Conservation (phyloP, 768 basidiomycete species). For the Neoboletus subvelutipes region DNA sequence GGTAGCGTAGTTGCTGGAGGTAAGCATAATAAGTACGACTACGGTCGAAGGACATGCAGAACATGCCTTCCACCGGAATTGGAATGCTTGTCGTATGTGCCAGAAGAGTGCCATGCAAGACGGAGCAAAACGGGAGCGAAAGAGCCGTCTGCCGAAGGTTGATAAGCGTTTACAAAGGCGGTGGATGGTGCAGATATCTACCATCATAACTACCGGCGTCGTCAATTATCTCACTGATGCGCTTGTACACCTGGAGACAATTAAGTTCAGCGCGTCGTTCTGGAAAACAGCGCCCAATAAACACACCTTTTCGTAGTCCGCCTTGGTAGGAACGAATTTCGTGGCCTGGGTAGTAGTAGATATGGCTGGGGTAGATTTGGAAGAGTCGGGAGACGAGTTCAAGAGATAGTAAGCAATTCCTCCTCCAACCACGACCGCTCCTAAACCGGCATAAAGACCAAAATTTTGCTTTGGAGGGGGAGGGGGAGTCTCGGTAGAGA, state of each 20-base stretch:
- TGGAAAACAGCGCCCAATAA: neutral
- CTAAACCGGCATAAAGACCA: conserved; percentile 59
- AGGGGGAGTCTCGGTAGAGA: conserved; percentile 51
- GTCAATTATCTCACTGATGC: conserved; percentile 74
- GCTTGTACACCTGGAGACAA: conserved; percentile 77
- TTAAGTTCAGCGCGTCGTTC: neutral
- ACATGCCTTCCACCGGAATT: conserved; percentile 77
- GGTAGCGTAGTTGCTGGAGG: conserved; percentile 88
- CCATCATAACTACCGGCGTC: conserved; percentile 80
- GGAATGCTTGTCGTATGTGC: conserved; percentile 83
- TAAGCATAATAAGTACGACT: conserved; percentile 4
- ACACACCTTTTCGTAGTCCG: conserved; percentile 85
- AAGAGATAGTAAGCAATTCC: conserved; percentile 65
- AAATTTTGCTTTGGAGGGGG: conserved; percentile 53
- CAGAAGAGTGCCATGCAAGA: conserved; percentile 93
- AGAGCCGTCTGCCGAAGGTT: conserved; percentile 63
- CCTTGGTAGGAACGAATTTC: conserved; percentile 73
- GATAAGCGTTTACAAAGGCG: neutral
- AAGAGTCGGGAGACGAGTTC: conserved; percentile 44
- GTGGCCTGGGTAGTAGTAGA: conserved; percentile 60
- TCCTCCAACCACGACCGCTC: conserved; percentile 58
- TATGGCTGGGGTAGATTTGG: conserved; percentile 53
- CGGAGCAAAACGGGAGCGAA: conserved; percentile 86
- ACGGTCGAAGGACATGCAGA: neutral
- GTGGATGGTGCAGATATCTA: conserved; percentile 29